Conservation (phyloP, 2,329 filamentous ascomycete genomes). For the Exophiala oligosperma region DNA sequence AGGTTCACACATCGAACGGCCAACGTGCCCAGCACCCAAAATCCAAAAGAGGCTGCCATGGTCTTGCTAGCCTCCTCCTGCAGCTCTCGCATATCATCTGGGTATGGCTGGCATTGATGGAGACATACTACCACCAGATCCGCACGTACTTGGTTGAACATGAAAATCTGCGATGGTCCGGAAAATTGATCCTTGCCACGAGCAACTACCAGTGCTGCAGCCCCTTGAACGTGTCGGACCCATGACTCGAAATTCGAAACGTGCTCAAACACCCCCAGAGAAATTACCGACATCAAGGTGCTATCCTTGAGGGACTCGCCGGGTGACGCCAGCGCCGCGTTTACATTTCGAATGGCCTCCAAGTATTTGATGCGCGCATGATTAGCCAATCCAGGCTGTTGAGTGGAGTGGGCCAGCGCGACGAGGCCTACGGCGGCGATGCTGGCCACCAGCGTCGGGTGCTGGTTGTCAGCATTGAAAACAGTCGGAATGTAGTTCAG, state of each 20-base stretch:
- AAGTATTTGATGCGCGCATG: not conserved
- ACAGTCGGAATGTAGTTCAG: not conserved
- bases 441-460: not conserved
- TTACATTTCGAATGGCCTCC: not conserved
- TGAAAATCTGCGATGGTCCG: not conserved
- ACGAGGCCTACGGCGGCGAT: not conserved
- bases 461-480: not conserved
- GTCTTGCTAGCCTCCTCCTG: not conserved
- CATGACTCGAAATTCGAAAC: not conserved
- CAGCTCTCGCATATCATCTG: not conserved
- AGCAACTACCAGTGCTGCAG: not conserved
- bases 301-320: not conserved
- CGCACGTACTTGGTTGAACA: not conserved
- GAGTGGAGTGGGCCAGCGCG: not conserved
- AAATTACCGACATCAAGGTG: not conserved
- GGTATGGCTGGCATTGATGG: not conserved
- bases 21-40: not conserved
- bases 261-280: not conserved
- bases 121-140: not conserved
- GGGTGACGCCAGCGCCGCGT: not conserved
- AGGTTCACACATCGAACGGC: not conserved
- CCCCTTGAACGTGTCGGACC: not conserved
- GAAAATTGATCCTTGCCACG: not conserved
- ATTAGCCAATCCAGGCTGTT: not conserved
- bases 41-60: not conserved